Conservation (phyloP, 148 eudicot genomes). For the Diospyros lotus region DNA sequence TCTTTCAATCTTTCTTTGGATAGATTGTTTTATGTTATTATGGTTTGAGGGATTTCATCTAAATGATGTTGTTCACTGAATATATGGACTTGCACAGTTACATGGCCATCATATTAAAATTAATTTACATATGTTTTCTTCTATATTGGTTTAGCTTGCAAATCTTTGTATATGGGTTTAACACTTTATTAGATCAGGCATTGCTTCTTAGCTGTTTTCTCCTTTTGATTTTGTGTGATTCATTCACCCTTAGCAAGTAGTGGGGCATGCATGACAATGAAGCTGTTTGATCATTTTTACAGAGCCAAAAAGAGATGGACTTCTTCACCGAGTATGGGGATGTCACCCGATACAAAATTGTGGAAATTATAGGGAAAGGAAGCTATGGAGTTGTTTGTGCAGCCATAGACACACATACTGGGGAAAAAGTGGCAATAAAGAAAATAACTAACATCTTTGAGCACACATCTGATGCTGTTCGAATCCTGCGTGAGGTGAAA, state of each 20-base stretch:
- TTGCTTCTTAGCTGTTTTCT: conserved; percentile 11
- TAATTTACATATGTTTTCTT: neutral
- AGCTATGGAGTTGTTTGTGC: conserved; percentile 94
- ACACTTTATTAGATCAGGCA: neutral
- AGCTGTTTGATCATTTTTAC: conserved; percentile 11
- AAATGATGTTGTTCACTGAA: neutral
- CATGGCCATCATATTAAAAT: neutral
- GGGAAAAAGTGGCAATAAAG: conserved; percentile 89
- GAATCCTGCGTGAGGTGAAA: conserved; percentile 82
- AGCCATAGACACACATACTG: conserved; percentile 80
- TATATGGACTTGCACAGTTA: neutral
- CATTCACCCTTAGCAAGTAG: neutral
- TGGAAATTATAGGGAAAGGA: conserved; percentile 80
- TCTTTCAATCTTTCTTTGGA: neutral
- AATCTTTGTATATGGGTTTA: neutral
- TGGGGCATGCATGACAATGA: conserved; percentile 1
- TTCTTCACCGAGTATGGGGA: conserved; percentile 87
- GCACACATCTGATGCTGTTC: conserved; percentile 77
- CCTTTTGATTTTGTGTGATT: conserved; percentile 10
- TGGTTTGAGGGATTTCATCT: neutral
- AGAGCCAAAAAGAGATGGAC: conserved; percentile 62
- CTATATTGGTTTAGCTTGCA: too few relatives aligned
- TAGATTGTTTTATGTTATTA: neutral
- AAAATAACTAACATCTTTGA: conserved; percentile 76
- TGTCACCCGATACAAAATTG: conserved; percentile 70